Evolutionary conservation across 2,329 filamentous ascomycete species (phyloP), one percentile per base, ranked within the genome.

Genomic region (Trichophyton benhamiae): DNA sequence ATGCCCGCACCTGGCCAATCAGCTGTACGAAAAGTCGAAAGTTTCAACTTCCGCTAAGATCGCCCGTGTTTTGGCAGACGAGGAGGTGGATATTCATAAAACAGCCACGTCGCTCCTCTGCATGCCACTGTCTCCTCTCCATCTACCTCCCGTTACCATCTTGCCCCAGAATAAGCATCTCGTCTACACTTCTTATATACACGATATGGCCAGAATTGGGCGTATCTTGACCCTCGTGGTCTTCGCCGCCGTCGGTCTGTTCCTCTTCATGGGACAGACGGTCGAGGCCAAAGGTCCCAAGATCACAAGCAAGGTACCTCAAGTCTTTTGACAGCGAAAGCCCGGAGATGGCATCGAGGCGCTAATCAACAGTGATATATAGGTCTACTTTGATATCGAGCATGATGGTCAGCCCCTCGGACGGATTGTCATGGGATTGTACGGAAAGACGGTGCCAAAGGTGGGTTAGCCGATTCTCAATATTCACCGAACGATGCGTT

Each of bases 271-370:
- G 72, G 82, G 87, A 67, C 86, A 90, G 76, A 82, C 84, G 38
- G 85, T 83, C 63, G 84, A 88, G 68, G 88, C 88, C 60, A 90
- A 92, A 80, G 92, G 94, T 55, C 92, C 90, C 65, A 95, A 94
- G 85, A 92, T 96, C 80, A 96, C 91, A 70, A 82, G 89, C 82
- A 96, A 95, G 85, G 90, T 83, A 64, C 58, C 41, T 25, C 13
- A 15, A 6, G 15, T 36, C 52, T 33, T 33, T 13, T 36, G 4
- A 52, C 20, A 22, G 13, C 33, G 9, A 3, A 13, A 33, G 15
- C 3, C 27, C 20, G 8, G 22, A 44, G 20, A 44, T 17, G 17
- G 13, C 11, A 11, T 13, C 4, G 22, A 15, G 25, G 33, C 7
- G 4, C 36, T 58, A 44, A 58, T 38, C 7, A 36, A 36, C 49